phyloP scores from a whole-genome alignment of 169 alveolate genomes.

The Plasmodium gallinaceum region DNA sequence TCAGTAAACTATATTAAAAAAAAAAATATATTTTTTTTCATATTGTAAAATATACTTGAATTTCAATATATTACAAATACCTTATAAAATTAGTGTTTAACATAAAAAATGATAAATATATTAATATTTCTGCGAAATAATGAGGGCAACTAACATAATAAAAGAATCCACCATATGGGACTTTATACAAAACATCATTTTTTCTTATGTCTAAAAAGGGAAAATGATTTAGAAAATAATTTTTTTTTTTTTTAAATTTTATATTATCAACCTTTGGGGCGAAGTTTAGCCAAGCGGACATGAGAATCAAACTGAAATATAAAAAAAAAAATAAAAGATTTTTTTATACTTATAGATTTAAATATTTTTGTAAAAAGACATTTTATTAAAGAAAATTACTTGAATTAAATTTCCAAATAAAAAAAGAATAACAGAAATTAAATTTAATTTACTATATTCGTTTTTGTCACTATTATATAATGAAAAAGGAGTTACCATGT shows the following conservation, averaged over 20 bases:
- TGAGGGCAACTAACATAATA: slow-evolving; percentile 88
- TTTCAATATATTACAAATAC: slow-evolving; percentile 18
- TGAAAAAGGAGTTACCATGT: slow-evolving; percentile 62
- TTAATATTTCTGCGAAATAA: slow-evolving; percentile 86
- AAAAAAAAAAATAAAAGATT: background rate
- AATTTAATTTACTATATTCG: background rate
- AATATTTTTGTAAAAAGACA: background rate
- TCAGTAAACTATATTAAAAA: slow-evolving; percentile 22
- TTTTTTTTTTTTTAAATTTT: background rate
- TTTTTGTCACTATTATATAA: slow-evolving; percentile 11
- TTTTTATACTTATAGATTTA: background rate
- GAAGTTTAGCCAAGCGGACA: slow-evolving; percentile 64
- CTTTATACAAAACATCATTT: slow-evolving; percentile 78
- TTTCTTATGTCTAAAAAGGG: slow-evolving; percentile 10
- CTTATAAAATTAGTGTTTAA: slow-evolving; percentile 36
- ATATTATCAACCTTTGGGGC: slow-evolving; percentile 63
- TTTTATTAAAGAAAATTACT: slow-evolving; percentile 3
- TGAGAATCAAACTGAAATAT: slow-evolving; percentile 54
- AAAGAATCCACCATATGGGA: slow-evolving; percentile 87
- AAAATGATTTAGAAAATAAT: slow-evolving; percentile 20
- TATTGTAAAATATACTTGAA: background rate
- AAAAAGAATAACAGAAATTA: slow-evolving; percentile 25
- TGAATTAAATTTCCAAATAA: slow-evolving; percentile 53
- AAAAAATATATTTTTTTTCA: background rate
- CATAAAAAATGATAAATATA: slow-evolving; percentile 82